Conservation (phyloP, 352 stramenopile species). For the Globisporangium irregulare region DNA sequence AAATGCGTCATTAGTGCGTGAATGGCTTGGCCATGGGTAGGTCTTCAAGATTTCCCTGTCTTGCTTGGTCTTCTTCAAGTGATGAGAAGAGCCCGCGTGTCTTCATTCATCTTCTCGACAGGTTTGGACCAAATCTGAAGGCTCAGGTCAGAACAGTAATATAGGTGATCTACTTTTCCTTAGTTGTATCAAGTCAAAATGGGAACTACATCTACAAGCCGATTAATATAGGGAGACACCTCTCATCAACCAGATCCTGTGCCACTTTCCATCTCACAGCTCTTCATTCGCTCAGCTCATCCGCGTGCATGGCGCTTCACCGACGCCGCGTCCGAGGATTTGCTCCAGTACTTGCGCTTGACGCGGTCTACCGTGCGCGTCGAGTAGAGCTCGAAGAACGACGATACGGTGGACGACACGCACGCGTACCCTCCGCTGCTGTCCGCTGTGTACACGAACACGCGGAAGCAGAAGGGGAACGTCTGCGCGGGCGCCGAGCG, state of each 20-base stretch:
- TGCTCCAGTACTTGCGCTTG: slow-evolving; percentile 67
- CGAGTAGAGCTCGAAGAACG: slow-evolving; percentile 84
- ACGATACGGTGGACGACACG: slow-evolving; percentile 54
- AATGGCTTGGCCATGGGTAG: too few relatives aligned
- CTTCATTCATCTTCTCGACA: too few relatives aligned
- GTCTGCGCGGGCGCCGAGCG: slow-evolving; percentile 75
- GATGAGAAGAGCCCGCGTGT: too few relatives aligned
- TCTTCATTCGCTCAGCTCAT: not conserved
- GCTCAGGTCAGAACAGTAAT: not conserved
- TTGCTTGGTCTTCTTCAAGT: too few relatives aligned
- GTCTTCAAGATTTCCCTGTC: too few relatives aligned
- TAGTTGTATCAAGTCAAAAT: not conserved
- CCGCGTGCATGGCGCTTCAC: slow-evolving; percentile 1
- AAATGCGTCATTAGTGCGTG: too few relatives aligned
- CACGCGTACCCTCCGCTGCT: slow-evolving; percentile 35
- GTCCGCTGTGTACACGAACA: slow-evolving; percentile 55
- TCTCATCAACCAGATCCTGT: not conserved
- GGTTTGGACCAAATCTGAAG: not conserved
- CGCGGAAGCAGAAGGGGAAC: slow-evolving; percentile 85
- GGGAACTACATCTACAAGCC: not conserved
- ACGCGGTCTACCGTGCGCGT: slow-evolving; percentile 82
- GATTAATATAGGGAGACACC: not conserved
- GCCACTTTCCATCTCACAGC: not conserved
- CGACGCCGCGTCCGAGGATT: not conserved
- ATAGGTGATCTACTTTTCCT: not conserved